Conservation (phyloP, 2,329 filamentous ascomycete species). For the Apiospora koreana region DNA sequence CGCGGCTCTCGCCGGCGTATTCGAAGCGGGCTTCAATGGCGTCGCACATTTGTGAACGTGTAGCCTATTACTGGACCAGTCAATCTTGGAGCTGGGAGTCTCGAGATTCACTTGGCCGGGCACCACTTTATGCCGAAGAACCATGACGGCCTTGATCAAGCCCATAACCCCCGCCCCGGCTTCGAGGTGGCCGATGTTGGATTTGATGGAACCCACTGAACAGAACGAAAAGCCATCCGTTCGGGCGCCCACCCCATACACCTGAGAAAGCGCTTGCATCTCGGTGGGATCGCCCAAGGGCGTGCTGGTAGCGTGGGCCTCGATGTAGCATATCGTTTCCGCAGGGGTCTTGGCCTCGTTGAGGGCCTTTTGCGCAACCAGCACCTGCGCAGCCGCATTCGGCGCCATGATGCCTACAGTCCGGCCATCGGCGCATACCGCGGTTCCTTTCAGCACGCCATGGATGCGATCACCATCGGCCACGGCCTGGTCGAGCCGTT, state of each 20-base stretch:
- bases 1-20: not conserved
- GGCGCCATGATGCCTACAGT: slow-evolving; percentile 36
- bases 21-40: slow-evolving; percentile 15
- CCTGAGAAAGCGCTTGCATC: slow-evolving; percentile 29
- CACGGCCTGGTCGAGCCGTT: slow-evolving; percentile 32
- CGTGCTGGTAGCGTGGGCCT: slow-evolving; percentile 40
- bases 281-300: slow-evolving; percentile 37
- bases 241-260: slow-evolving; percentile 1
- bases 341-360: slow-evolving; percentile 25
- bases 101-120: slow-evolving; percentile 36
- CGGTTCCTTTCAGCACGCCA: slow-evolving; percentile 33
- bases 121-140: slow-evolving; percentile 24
- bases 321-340: slow-evolving; percentile 30
- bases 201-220: slow-evolving; percentile 31
- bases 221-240: slow-evolving; percentile 18
- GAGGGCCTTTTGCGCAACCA: slow-evolving; percentile 31
- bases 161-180: no score
- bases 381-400: slow-evolving; percentile 31
- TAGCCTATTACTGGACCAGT: slow-evolving; percentile 29
- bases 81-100: slow-evolving; percentile 33
- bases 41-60: slow-evolving; percentile 25
- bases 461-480: slow-evolving; percentile 34
- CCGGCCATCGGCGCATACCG: slow-evolving; percentile 30
- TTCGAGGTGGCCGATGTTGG: slow-evolving; percentile 35
- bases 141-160: slow-evolving; percentile 32